phyloP scores from a whole-genome alignment of 2,329 filamentous ascomycete species.

The Verticillium alfalfae region DNA sequence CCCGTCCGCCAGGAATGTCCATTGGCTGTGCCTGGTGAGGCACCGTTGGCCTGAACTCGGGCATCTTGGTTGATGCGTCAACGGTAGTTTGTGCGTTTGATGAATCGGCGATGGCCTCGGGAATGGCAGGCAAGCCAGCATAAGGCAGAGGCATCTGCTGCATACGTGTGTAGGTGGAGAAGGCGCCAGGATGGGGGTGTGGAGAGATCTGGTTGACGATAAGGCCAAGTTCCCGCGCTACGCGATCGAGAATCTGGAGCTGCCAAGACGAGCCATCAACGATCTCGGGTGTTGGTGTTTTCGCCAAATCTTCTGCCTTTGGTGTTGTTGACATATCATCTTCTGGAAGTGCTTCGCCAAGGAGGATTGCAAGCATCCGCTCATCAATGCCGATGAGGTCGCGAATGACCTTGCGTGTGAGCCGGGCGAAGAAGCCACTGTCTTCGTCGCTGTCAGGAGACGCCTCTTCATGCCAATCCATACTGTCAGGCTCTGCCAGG shows the following conservation, averaged over 20 bases:
- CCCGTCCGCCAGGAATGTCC: conserved; percentile 24
- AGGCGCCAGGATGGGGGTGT: conserved; percentile 76
- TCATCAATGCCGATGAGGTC: conserved; percentile 92
- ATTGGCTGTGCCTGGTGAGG: conserved; percentile 27
- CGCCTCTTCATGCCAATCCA: conserved; percentile 48
- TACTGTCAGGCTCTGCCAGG: conserved; percentile 28
- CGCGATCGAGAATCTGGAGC: conserved; percentile 70
- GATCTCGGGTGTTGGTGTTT: conserved; percentile 21
- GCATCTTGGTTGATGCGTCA: conserved; percentile 44
- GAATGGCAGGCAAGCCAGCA: conserved; percentile 66
- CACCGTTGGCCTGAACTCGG: conserved; percentile 45
- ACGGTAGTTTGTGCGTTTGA: conserved; percentile 20
- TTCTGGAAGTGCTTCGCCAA: conserved; percentile 70
- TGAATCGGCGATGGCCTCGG: conserved; percentile 38
- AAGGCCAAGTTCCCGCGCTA: conserved; percentile 80
- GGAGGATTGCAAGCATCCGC: conserved; percentile 73
- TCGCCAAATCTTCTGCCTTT: conserved; percentile 24
- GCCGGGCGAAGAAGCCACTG: conserved; percentile 71
- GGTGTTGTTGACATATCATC: conserved; percentile 43
- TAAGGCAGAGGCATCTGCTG: conserved; percentile 66
- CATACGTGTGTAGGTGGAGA: conserved; percentile 70
- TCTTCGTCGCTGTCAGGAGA: conserved; percentile 38
- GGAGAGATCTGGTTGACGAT: conserved; percentile 73
- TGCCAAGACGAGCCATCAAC: conserved; percentile 58
- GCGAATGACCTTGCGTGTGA: conserved; percentile 80